These are phyloP conservation scores for Penicillium occitanis DNA, from an alignment of 2,329 filamentous ascomycete species.

Conservation along the genomic window DNA sequence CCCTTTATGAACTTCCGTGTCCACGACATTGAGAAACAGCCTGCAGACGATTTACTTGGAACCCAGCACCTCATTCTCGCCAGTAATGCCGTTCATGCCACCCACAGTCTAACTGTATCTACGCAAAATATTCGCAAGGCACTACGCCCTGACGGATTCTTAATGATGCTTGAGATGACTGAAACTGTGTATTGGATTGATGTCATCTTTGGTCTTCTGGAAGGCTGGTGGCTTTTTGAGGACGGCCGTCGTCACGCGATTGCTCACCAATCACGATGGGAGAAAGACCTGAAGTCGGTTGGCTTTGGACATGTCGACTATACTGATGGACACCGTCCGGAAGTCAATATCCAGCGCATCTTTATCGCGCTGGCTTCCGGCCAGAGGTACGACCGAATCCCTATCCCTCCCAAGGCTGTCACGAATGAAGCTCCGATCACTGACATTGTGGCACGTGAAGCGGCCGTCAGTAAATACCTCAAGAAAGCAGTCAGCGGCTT, in stretches of 20 bases:
- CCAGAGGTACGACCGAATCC: slow-evolving; percentile 3
- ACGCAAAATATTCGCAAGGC: slow-evolving; percentile 29
- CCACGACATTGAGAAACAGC: slow-evolving; percentile 33
- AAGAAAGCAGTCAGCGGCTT: slow-evolving; percentile 27
- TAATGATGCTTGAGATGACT: slow-evolving; percentile 47
- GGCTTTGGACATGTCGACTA: slow-evolving; percentile 28
- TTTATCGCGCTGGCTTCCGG: slow-evolving; percentile 26
- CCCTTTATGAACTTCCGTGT: slow-evolving; percentile 26
- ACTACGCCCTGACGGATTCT: slow-evolving; percentile 44
- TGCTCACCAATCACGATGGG: slow-evolving; percentile 24
- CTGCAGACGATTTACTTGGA: slow-evolving; percentile 34
- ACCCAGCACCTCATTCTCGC: slow-evolving; percentile 38
- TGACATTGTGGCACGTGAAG: slow-evolving; percentile 20
- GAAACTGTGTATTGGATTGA: slow-evolving; percentile 32
- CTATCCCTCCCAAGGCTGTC: background rate
- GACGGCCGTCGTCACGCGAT: slow-evolving; percentile 33
- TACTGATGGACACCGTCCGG: slow-evolving; percentile 25
- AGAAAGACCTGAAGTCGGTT: slow-evolving; percentile 22
- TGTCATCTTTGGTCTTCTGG: slow-evolving; percentile 39
- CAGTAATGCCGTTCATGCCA: slow-evolving; percentile 38
- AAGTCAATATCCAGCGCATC: background rate
- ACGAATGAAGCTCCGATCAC: background rate
- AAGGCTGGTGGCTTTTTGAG: slow-evolving; percentile 44
- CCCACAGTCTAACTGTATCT: slow-evolving; percentile 24
- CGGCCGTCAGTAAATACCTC: slow-evolving; percentile 27